Conservation (phyloP, 106 monocot genomes). For the Dioscorea alata region DNA sequence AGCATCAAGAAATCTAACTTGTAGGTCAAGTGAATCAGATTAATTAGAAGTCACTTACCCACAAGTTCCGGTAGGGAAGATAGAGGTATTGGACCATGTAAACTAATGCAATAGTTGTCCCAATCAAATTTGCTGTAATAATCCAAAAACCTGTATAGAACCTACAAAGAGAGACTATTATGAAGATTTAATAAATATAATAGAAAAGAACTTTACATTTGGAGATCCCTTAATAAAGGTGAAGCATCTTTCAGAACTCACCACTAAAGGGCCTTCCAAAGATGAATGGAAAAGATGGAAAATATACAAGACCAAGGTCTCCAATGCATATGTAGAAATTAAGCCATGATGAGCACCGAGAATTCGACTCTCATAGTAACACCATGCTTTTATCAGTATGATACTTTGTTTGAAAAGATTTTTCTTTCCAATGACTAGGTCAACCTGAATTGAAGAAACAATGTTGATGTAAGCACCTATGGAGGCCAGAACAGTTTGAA, state of each 20-base stretch:
- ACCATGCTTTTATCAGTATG: slow-evolving; percentile 95
- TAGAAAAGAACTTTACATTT: not conserved
- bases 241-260: slow-evolving; percentile 19
- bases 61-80: slow-evolving; percentile 59
- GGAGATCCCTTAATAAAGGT: not conserved
- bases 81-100: slow-evolving; percentile 57
- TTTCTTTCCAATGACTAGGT: slow-evolving; percentile 61
- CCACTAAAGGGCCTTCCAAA: slow-evolving; percentile 69
- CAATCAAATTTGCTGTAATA: slow-evolving; percentile 88
- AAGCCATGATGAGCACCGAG: slow-evolving; percentile 94
- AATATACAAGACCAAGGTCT: slow-evolving; percentile 79
- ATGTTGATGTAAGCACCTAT: not conserved
- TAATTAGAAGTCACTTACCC: slow-evolving; percentile 22
- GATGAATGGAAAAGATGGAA: slow-evolving; percentile 81
- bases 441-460: slow-evolving; percentile 34
- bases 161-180: slow-evolving; percentile 31
- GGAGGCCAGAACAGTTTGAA: not conserved
- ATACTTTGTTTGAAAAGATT: slow-evolving; percentile 90
- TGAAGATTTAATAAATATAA: not conserved
- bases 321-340: slow-evolving; percentile 94
- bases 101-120: slow-evolving; percentile 70
- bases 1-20: not conserved
- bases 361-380: slow-evolving; percentile 97
- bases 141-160: slow-evolving; percentile 84
- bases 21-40: not conserved